Percentiles rank a stretch among this genome's conserved stretches.
Conservation (phyloP, 2,329 filamentous ascomycete genomes). For the Cordyceps cateniannulata region DNA sequence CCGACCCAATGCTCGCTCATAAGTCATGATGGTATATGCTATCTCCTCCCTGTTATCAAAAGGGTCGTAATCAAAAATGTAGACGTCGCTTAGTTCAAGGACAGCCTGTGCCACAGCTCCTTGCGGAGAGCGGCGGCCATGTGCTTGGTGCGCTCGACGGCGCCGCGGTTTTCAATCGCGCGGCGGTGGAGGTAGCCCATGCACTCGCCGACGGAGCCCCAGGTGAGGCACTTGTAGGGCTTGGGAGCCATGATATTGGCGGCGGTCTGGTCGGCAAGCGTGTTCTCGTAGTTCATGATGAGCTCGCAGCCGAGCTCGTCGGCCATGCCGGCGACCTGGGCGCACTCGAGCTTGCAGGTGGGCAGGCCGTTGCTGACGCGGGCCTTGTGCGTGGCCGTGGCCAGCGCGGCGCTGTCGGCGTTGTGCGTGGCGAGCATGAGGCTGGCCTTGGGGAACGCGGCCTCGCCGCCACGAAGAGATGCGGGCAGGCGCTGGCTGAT, state of each 20-base stretch:
- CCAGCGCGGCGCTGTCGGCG: slow-evolving; percentile 51
- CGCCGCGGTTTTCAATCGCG: slow-evolving; percentile 20
- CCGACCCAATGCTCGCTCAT: slow-evolving; percentile 8
- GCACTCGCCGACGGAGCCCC: slow-evolving; percentile 18
- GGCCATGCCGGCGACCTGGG: slow-evolving; percentile 82
- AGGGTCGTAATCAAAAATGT: background rate
- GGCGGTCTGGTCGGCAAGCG: slow-evolving; percentile 10
- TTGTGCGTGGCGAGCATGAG: slow-evolving; percentile 75
- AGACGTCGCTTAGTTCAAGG: slow-evolving; percentile 4
- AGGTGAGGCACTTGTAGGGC: slow-evolving; percentile 19
- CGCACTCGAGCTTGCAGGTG: slow-evolving; percentile 30
- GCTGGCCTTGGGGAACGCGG: slow-evolving; percentile 40
- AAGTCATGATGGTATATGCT: slow-evolving; percentile 8
- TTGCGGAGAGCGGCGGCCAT: slow-evolving; percentile 23
- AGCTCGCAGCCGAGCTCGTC: slow-evolving; percentile 68
- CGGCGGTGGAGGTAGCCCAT: slow-evolving; percentile 18
- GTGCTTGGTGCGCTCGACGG: slow-evolving; percentile 18
- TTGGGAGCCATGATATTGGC: slow-evolving; percentile 31
- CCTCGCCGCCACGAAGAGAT: slow-evolving; percentile 22
- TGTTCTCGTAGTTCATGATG: slow-evolving; percentile 20
- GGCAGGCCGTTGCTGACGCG: slow-evolving; percentile 8
- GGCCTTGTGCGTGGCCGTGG: slow-evolving; percentile 24
- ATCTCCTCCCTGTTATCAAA: background rate
- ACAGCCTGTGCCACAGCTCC: slow-evolving; percentile 22
- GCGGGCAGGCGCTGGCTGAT: slow-evolving; percentile 43